Conservation (phyloP, 2,329 filamentous ascomycete genomes). For the Aspergillus hiratsukae region DNA sequence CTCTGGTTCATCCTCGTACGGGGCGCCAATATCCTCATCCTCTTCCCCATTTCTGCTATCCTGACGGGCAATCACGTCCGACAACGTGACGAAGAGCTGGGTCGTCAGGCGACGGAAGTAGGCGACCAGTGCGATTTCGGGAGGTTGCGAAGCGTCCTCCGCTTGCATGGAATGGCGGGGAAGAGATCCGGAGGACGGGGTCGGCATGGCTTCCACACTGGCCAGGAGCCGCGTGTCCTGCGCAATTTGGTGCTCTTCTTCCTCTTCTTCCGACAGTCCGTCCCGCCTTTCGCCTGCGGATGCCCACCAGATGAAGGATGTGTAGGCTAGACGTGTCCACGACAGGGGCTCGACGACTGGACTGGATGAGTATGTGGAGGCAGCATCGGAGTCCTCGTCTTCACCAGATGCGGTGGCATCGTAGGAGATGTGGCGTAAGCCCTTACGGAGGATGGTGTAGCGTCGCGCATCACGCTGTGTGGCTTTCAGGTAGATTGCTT, state of each 20-base stretch:
- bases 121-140: slow-evolving; percentile 46
- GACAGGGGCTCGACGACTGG: slow-evolving; percentile 53
- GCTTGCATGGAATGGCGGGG: slow-evolving; percentile 24
- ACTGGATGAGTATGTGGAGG: slow-evolving; percentile 40
- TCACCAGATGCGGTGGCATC: slow-evolving; percentile 21
- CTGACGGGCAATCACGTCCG: slow-evolving; percentile 40
- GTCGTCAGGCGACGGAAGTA: slow-evolving; percentile 48
- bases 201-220: slow-evolving; percentile 31
- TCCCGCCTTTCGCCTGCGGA: slow-evolving; percentile 58
- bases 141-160: slow-evolving; percentile 28
- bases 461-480: slow-evolving; percentile 86
- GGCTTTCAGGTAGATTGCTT: slow-evolving; percentile 58
- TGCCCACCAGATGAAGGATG: slow-evolving; percentile 64
- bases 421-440: slow-evolving; percentile 44
- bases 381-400: slow-evolving; percentile 36
- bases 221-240: slow-evolving; percentile 41
- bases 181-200: slow-evolving; percentile 20
- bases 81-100: slow-evolving; percentile 42
- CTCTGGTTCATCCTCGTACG: slow-evolving; percentile 22
- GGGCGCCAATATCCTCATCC: slow-evolving; percentile 17
- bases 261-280: slow-evolving; percentile 51
- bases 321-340: slow-evolving; percentile 59
- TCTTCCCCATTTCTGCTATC: slow-evolving; percentile 22
- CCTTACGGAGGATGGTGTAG: slow-evolving; percentile 64
- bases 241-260: slow-evolving; percentile 44